Base-by-base conservation (phyloP, 1,284 basidiomycete species). In the Naganishia cerealis region DNA sequence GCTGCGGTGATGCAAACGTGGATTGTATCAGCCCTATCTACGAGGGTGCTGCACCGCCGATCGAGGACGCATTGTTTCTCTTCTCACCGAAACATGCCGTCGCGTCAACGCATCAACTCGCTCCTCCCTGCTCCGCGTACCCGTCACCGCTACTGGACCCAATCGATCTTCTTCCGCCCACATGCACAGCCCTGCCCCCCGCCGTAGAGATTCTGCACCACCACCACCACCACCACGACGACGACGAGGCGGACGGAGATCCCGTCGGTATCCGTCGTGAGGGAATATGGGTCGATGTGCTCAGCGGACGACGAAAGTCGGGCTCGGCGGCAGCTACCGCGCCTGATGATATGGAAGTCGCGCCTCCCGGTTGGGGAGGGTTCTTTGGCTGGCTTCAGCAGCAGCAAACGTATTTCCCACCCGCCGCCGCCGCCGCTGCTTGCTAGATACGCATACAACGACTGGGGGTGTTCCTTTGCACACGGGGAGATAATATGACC, bases 261-360 rank as follows among this genome's bases (percentile, higher is more conserved):
- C 21, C 50, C 2, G 40, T 54, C 38, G 18, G 26, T 26, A 63
- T 63, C 8, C 50, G 36, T 7, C 48, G 42, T 9, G 61, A 53
- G 50, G 61, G 29, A n/a, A 29, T 63, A 18, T 52, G 24, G 12
- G 50, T 53, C 38, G 50, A 54, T 24, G 18, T 53, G 36, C 38
- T 63, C 38, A 36, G 50, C 9, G 50, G 50, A 16, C 52, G 61
- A 29, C 61, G 61, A 40, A 63, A 63, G 26, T 63, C 61, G 7
- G 29, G 29, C 2, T 24, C 46, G 8, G 46, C n/a, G 8, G n/a
- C 46, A 7, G 46, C 46, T 21, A 21, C 18, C 2, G 46, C 46
- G 5, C n/a, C 46, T 24, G 46, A 18, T 50, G 46, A 2, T 33
- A 33, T 33, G 29, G 29, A 33, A 33, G 29, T 33, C 29, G 29